These are phyloP conservation scores for Myriangium duriaei DNA, from an alignment of 2,329 filamentous ascomycete species.

Conservation along the genomic window DNA sequence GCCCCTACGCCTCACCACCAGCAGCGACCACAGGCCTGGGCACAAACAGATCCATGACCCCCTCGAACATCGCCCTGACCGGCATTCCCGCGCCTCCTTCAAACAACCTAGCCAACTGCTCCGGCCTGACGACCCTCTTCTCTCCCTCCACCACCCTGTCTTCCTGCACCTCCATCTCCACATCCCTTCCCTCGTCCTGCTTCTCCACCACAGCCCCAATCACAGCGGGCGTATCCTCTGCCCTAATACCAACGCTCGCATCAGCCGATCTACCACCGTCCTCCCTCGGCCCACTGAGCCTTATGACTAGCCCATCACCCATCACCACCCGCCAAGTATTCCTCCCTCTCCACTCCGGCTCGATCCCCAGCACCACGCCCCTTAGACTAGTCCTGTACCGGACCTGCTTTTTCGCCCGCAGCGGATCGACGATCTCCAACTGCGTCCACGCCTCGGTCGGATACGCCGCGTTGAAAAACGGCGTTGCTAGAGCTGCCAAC, in stretches of 20 bases:
- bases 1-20: too few relatives aligned
- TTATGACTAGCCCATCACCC: not conserved
- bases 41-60: constrained; percentile 53
- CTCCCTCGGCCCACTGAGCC: not conserved
- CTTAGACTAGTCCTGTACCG: constrained; percentile 1
- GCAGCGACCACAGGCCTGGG: constrained; percentile 37
- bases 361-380: constrained; percentile 3
- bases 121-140: constrained; percentile 51
- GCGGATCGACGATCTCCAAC: constrained; percentile 1
- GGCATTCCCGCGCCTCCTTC: constrained; percentile 52
- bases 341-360: not conserved
- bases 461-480: constrained; percentile 1
- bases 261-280: too few relatives aligned
- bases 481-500: not conserved
- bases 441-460: constrained; percentile 20
- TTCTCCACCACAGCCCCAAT: constrained; percentile 1
- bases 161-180: constrained; percentile 16
- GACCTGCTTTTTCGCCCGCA: constrained; percentile 1
- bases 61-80: constrained; percentile 64
- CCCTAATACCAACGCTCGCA: not conserved
- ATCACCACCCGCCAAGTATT: not conserved
- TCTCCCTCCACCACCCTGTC: constrained; percentile 34
- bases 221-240: constrained; percentile 1
- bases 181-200: constrained; percentile 22
- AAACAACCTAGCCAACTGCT: constrained; percentile 58